Conservation (phyloP, 192 early-diverging fungal genomes). For the Gamsiella multidivaricata region DNA sequence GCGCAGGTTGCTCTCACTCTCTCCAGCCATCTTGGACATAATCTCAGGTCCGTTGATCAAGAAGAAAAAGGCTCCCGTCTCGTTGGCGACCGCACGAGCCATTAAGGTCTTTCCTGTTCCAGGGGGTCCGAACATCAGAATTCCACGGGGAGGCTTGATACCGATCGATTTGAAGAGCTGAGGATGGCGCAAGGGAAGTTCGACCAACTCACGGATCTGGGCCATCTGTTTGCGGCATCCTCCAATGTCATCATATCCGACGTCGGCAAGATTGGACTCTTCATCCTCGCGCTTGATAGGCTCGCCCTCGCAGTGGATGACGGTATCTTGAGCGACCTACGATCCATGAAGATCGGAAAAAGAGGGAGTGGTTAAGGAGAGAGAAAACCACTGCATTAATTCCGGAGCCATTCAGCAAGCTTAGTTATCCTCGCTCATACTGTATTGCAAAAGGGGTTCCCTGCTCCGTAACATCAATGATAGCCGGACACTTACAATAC, state of each 20-base stretch:
- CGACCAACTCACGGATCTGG: constrained; percentile 98
- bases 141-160: constrained; percentile 98
- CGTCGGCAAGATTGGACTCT: constrained; percentile 89
- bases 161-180: constrained; percentile 99
- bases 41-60: constrained; percentile 99
- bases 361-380: neutral
- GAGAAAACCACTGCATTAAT: neutral
- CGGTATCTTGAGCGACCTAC: constrained; percentile 95
- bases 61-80: constrained; percentile 99
- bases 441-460: too few relatives aligned
- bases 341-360: neutral
- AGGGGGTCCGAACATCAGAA: constrained; percentile 98
- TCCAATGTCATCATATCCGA: constrained; percentile 99
- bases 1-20: constrained; percentile 96
- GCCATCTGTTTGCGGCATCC: constrained; percentile 99
- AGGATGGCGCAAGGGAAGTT: constrained; percentile 96
- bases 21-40: constrained; percentile 99
- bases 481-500: constrained; percentile 79
- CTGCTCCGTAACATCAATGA: neutral
- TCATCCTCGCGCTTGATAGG: constrained; percentile 99
- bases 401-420: neutral
- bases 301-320: constrained; percentile 98
- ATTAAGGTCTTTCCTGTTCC: constrained; percentile 99
- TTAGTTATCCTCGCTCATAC: neutral
- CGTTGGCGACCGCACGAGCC: constrained; percentile 98